A percentile compares a stretch with the other conserved stretches of the same genome.
These are phyloP conservation scores for Fusarium proliferatum DNA, from an alignment of 2,329 filamentous ascomycete species.

Conservation along the genomic window DNA sequence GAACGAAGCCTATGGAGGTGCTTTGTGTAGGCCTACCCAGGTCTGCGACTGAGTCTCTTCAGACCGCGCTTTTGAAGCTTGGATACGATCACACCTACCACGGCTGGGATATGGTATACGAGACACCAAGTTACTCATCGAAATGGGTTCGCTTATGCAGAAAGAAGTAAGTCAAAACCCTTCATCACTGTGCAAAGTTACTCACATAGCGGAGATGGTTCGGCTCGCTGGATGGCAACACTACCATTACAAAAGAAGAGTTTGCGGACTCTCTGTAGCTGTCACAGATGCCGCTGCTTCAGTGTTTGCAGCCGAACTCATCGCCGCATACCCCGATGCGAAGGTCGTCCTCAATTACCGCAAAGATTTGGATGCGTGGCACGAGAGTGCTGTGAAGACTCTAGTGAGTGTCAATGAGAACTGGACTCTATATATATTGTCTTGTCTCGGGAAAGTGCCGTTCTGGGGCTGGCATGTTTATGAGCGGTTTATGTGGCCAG, in stretches of 20 bases:
- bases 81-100: slow-evolving; percentile 49
- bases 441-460: not conserved
- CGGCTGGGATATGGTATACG: slow-evolving; percentile 50
- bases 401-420: slow-evolving; percentile 12
- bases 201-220: slow-evolving; percentile 17
- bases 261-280: slow-evolving; percentile 27
- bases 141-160: slow-evolving; percentile 21
- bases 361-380: slow-evolving; percentile 27
- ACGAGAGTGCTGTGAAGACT: slow-evolving; percentile 22
- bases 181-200: too few relatives aligned
- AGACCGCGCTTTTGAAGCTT: slow-evolving; percentile 46
- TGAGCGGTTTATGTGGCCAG: slow-evolving; percentile 7
- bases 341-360: slow-evolving; percentile 31
- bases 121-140: slow-evolving; percentile 24
- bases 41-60: slow-evolving; percentile 51
- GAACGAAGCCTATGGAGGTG: slow-evolving; percentile 50
- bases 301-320: slow-evolving; percentile 25
- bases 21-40: slow-evolving; percentile 50
- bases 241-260: slow-evolving; percentile 8
- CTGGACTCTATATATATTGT: not conserved
- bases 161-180: slow-evolving; percentile 7
- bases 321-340: slow-evolving; percentile 29
- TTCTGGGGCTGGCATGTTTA: slow-evolving; percentile 13
- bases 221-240: slow-evolving; percentile 13
- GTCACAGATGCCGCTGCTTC: slow-evolving; percentile 27